Base-by-base conservation (phyloP, 768 basidiomycete genomes). In the Psilocybe subaeruginosa region DNA sequence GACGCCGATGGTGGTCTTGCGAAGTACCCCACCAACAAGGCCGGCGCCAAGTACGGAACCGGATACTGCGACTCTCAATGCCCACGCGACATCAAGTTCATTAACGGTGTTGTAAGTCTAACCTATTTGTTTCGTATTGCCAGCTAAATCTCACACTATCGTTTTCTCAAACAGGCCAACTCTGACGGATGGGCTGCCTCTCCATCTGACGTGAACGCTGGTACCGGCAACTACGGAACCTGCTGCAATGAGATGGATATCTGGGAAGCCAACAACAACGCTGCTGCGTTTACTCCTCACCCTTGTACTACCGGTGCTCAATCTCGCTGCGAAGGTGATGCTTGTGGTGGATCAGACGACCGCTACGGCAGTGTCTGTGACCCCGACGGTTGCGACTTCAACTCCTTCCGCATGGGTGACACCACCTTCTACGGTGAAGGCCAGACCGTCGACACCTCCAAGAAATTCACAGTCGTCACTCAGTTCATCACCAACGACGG, bases 241-340 rank as follows among this genome's bases (percentile, higher is more conserved):
- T 85, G 84, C 78, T 85, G 84, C 70, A 77, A 71, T 60, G 84
- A 85, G 73, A 85, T 85, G 83, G 84, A 85, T 69, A 76, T 85
- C 69, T 85, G 84, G 84, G 83, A 85, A 65, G 82, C 83, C 66
- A 85, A 85, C 77, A 75, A 73, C 65, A 73, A 77, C 62, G 74
- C 84, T n/a, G 73, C 80, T 19, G 84, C 83, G 17, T 79, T 72
- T 72, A 85, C 84, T 47, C 81, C 84, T 54, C 84, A 85, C 71
- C 75, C 78, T 33, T 85, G 84, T 74, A 70, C 72, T 27, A 69
- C 72, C 62, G 61, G 65, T 35, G 80, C 77, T 39, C 78, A 76
- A 65, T 74, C 74, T 23, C 73, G 70, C 54, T 86, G 84, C 78
- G 61, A 66, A 27, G 80, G 80, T 37, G 73, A 68, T 51, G 70